A percentile compares a stretch with the other conserved stretches of the same genome.
Evolutionary conservation across 2,329 filamentous ascomycete genomes (phyloP).

Genomic region (Raffaelea arxii): DNA sequence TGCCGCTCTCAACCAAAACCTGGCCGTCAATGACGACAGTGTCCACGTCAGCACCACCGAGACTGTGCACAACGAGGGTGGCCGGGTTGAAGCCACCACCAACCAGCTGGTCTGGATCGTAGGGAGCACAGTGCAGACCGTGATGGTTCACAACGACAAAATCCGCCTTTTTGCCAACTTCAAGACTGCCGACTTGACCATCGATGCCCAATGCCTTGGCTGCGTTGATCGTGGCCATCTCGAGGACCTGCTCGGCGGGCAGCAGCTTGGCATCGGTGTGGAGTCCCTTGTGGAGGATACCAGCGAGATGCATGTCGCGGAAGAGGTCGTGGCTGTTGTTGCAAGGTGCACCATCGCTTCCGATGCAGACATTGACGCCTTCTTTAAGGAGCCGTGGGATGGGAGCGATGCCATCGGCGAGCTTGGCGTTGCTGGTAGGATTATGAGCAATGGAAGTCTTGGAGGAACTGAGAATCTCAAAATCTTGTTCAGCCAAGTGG

Average conservation of each 20-base stretch:
- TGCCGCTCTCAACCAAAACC: neutral
- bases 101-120: neutral
- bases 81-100: neutral
- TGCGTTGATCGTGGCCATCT: slow-evolving; percentile 33
- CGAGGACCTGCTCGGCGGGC: slow-evolving; percentile 9
- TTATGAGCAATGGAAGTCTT: slow-evolving; percentile 1
- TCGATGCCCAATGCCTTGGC: slow-evolving; percentile 29
- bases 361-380: slow-evolving; percentile 19
- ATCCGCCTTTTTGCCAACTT: slow-evolving; percentile 31
- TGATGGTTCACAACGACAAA: slow-evolving; percentile 26
- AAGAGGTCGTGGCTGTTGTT: slow-evolving; percentile 17
- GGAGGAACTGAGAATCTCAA: neutral
- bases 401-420: slow-evolving; percentile 3
- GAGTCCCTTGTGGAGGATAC: slow-evolving; percentile 15
- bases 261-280: slow-evolving; percentile 12
- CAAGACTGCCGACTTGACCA: slow-evolving; percentile 28
- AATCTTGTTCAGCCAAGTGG: slow-evolving; percentile 1
- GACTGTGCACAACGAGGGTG: slow-evolving; percentile 1
- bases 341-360: slow-evolving; percentile 18
- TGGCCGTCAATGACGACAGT: slow-evolving; percentile 1
- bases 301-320: slow-evolving; percentile 13
- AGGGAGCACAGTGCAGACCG: slow-evolving; percentile 1
- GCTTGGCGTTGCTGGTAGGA: slow-evolving; percentile 5
- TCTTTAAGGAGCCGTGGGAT: slow-evolving; percentile 12
- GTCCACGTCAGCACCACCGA: neutral